phyloP scores from a whole-genome alignment of 1,284 basidiomycete species.

The Coniferiporia weirii region DNA sequence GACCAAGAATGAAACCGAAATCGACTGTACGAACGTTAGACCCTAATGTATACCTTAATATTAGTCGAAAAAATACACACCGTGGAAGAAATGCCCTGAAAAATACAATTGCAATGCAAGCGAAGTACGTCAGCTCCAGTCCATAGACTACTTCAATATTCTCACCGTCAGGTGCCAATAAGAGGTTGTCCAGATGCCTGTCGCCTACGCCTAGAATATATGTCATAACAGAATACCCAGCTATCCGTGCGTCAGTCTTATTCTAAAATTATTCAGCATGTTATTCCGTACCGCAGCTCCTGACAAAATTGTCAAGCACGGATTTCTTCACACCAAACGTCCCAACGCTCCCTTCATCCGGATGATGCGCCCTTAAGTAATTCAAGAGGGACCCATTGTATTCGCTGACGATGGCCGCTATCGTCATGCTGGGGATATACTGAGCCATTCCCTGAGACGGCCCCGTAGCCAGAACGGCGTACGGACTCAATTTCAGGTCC shows the following conservation, averaged over 20 bases:
- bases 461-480: constrained; percentile 92
- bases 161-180: constrained; percentile 87
- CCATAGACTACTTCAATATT: constrained; percentile 9
- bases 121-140: background rate
- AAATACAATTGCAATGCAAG: background rate
- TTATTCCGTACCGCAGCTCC: constrained; percentile 83
- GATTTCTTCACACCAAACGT: constrained; percentile 89
- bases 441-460: constrained; percentile 93
- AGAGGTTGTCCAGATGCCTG: constrained; percentile 93
- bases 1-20: constrained; percentile 97
- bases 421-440: constrained; percentile 92
- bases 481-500: constrained; percentile 89
- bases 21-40: constrained; percentile 60
- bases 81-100: constrained; percentile 80
- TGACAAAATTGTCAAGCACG: constrained; percentile 94
- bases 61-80: constrained; percentile 32
- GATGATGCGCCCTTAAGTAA: constrained; percentile 81
- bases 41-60: background rate
- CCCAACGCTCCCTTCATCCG: constrained; percentile 88
- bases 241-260: constrained; percentile 37
- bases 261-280: background rate
- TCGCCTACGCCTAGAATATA: constrained; percentile 97
- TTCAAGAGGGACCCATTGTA: constrained; percentile 82
- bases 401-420: constrained; percentile 90
- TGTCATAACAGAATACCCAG: constrained; percentile 97